phyloP scores from a whole-genome alignment of 495 filamentous ascomycete genomes.

The Thozetella sp. region DNA sequence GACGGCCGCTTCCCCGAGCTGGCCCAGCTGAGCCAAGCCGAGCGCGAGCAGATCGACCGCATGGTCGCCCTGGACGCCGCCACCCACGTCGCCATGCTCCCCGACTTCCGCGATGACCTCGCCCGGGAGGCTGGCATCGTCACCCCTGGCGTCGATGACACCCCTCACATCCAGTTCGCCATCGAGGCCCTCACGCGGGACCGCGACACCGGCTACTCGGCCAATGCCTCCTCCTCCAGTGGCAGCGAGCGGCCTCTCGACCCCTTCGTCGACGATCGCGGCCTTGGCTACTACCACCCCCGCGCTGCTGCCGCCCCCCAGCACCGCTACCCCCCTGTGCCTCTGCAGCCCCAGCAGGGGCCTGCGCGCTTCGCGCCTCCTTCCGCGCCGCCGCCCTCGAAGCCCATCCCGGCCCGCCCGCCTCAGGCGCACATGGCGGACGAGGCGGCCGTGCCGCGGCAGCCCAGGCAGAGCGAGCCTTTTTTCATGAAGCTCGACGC shows the following conservation, averaged over 20 bases:
- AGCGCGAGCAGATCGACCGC: conserved; percentile 8
- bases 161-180: conserved; percentile 48
- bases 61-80: conserved; percentile 27
- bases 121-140: conserved; percentile 42
- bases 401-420: background rate
- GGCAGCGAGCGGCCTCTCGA: conserved; percentile 17
- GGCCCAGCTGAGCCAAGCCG: conserved; percentile 6
- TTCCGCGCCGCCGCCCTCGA: background rate
- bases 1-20: conserved; percentile 19
- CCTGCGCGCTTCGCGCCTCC: background rate
- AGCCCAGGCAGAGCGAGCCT: background rate
- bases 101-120: conserved; percentile 43
- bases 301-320: background rate
- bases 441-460: background rate
- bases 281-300: background rate
- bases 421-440: background rate
- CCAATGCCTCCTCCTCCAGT: conserved; percentile 21
- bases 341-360: background rate
- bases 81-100: conserved; percentile 26
- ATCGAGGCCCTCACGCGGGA: conserved; percentile 43
- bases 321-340: no score
- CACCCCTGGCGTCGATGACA: conserved; percentile 49
- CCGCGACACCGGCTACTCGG: conserved; percentile 28
- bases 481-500: background rate
- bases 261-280: conserved; percentile 1